These are phyloP conservation scores for Fusarium setosum DNA, from an alignment of 2,329 filamentous ascomycete species.

Conservation along the genomic window DNA sequence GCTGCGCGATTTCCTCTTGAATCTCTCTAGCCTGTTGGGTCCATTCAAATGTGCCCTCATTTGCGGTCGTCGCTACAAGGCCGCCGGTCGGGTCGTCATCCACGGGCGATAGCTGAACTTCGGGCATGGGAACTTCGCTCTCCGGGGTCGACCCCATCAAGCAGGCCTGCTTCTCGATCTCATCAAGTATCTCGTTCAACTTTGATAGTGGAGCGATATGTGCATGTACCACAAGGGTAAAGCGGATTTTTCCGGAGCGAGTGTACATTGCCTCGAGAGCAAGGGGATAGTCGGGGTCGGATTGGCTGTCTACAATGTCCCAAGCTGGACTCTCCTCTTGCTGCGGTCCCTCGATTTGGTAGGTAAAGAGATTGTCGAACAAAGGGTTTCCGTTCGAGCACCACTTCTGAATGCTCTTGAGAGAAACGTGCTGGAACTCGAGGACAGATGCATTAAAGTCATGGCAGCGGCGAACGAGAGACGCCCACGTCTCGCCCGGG, in stretches of 20 bases:
- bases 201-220: slow-evolving; percentile 46
- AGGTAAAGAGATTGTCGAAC: slow-evolving; percentile 87
- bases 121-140: slow-evolving; percentile 14
- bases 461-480: slow-evolving; percentile 74
- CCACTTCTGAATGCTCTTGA: slow-evolving; percentile 87
- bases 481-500: slow-evolving; percentile 64
- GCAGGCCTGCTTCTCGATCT: slow-evolving; percentile 46
- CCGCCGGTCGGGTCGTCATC: neutral
- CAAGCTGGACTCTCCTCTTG: slow-evolving; percentile 59
- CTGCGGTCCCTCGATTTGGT: slow-evolving; percentile 66
- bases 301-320: slow-evolving; percentile 60
- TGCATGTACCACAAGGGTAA: slow-evolving; percentile 70
- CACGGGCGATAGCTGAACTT: neutral
- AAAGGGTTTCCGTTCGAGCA: slow-evolving; percentile 68
- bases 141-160: slow-evolving; percentile 17
- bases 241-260: slow-evolving; percentile 57
- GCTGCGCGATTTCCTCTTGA: slow-evolving; percentile 69
- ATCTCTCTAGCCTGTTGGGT: slow-evolving; percentile 62
- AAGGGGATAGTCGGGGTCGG: slow-evolving; percentile 76
- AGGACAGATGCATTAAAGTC: slow-evolving; percentile 75
- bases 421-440: slow-evolving; percentile 77
- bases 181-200: slow-evolving; percentile 49
- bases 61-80: slow-evolving; percentile 47
- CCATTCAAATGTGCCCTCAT: slow-evolving; percentile 66
- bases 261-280: slow-evolving; percentile 78